Conservation (phyloP, 164 flowering plant species). For the Aristolochia contorta region DNA sequence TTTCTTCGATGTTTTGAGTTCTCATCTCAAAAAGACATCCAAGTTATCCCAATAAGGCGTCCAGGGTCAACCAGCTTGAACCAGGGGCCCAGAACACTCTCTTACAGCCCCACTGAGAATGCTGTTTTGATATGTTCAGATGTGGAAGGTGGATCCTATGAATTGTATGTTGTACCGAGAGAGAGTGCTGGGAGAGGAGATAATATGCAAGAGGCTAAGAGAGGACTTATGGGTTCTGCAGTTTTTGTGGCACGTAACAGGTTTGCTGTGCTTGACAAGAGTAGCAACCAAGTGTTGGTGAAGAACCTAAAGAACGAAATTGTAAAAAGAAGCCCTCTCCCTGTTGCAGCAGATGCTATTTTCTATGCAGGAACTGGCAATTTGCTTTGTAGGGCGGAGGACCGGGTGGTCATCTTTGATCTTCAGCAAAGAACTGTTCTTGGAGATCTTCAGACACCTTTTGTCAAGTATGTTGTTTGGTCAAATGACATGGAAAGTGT, state of each 20-base stretch:
- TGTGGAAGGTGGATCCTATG: constrained; percentile 87
- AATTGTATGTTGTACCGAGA: constrained; percentile 66
- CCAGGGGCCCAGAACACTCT: constrained; percentile 69
- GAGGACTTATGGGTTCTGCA: constrained; percentile 77
- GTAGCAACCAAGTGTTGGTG: constrained; percentile 65
- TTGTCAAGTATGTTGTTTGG: constrained; percentile 79
- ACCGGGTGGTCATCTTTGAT: constrained; percentile 73
- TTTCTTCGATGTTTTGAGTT: constrained; percentile 67
- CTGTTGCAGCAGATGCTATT: constrained; percentile 65
- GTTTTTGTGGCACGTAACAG: constrained; percentile 78
- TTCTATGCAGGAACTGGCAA: constrained; percentile 93
- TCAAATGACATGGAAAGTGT: constrained; percentile 92
- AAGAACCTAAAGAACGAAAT: constrained; percentile 79
- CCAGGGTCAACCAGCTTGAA: constrained; percentile 68
- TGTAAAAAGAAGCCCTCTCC: constrained; percentile 61
- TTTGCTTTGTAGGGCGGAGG: constrained; percentile 76
- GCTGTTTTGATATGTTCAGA: constrained; percentile 79
- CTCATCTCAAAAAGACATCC: constrained; percentile 64
- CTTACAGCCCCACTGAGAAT: constrained; percentile 86
- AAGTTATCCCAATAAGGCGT: constrained; percentile 61
- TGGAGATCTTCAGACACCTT: constrained; percentile 82
- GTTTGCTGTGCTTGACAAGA: constrained; percentile 84
- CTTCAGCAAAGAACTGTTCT: constrained; percentile 78
- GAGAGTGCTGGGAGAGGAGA: constrained; percentile 66
- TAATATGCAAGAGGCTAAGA: constrained; percentile 56